Conservation (phyloP, 768 basidiomycete genomes). For the Daedaleopsis sinensis region DNA sequence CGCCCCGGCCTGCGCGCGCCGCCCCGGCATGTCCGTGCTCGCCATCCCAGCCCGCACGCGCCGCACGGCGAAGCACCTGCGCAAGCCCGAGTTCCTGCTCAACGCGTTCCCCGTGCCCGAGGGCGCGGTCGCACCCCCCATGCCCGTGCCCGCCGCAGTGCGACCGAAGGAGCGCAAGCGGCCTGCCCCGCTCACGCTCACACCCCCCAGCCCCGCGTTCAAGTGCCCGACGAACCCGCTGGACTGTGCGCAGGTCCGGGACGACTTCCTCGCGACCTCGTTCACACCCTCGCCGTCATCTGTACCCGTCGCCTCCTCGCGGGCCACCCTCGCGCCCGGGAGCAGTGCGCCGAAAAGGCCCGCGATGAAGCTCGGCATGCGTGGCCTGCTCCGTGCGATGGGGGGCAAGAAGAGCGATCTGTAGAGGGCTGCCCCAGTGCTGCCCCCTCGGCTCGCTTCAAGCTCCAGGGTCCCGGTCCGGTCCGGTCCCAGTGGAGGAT, state of each 20-base stretch:
- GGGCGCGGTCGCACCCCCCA: not conserved
- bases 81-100: constrained; percentile 39
- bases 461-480: not conserved
- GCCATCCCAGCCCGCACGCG: constrained; percentile 38
- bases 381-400: constrained; percentile 37
- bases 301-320: constrained; percentile 5
- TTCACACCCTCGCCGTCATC: constrained; percentile 38
- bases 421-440: constrained; percentile 12
- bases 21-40: constrained; percentile 40
- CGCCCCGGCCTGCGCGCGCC: constrained; percentile 30
- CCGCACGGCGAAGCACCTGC: constrained; percentile 40
- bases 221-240: constrained; percentile 40
- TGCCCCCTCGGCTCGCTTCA: too few relatives aligned
- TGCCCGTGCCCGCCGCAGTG: constrained; percentile 10
- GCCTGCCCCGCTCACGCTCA: constrained; percentile 46
- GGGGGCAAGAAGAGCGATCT: constrained; percentile 25
- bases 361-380: constrained; percentile 27
- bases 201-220: constrained; percentile 32
- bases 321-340: constrained; percentile 15
- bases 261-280: constrained; percentile 48
- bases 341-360: constrained; percentile 28
- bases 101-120: constrained; percentile 35
- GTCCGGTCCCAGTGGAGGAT: not conserved
- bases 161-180: constrained; percentile 40
- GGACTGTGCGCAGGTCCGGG: constrained; percentile 37